phyloP scores from a whole-genome alignment of 257 asterid genomes.

The Agastache rugosa region DNA sequence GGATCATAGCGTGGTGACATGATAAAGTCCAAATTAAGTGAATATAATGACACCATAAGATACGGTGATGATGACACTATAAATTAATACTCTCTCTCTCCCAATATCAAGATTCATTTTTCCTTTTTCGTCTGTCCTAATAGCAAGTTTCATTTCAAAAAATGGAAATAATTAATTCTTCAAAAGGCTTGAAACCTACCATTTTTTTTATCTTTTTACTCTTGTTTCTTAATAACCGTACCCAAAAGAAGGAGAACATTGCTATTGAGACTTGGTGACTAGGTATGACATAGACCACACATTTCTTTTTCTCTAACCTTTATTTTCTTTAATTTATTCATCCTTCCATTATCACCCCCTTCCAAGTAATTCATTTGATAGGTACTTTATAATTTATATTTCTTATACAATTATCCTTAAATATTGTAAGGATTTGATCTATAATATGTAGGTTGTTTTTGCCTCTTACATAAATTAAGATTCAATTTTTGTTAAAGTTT shows the following conservation, averaged over 20 bases:
- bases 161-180: no score
- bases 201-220: no score
- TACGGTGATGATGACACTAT: constrained; percentile 27
- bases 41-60: constrained; percentile 21
- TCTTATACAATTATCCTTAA: neutral
- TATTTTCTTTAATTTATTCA: neutral
- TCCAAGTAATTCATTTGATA: neutral
- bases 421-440: neutral
- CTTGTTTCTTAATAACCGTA: no score
- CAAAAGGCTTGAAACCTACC: no score
- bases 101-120: no score
- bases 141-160: no score
- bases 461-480: neutral
- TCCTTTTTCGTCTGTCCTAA: no score
- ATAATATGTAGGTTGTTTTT: neutral
- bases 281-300: constrained; percentile 14
- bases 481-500: neutral
- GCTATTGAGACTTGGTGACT: no score
- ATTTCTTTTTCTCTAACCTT: neutral
- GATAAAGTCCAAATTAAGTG: constrained; percentile 36
- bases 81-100: neutral
- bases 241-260: no score
- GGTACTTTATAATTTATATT: neutral
- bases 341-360: constrained; percentile 16
- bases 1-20: neutral